Conservation (phyloP, 257 asterid species). For the Solanum rostratum region DNA sequence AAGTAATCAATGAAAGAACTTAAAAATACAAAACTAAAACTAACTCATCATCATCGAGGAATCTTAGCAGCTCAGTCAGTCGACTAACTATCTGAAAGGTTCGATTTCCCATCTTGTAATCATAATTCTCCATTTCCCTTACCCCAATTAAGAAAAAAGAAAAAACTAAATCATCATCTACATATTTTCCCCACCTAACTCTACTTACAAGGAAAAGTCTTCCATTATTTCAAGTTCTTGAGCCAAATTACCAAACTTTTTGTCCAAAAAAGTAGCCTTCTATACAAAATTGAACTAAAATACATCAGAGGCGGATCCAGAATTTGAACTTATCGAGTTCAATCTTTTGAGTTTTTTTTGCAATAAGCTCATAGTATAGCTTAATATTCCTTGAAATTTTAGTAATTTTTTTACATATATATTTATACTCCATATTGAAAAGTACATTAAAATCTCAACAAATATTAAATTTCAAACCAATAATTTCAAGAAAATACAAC, state of each 20-base stretch:
- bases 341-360: too few relatives aligned
- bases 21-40: too few relatives aligned
- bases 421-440: not conserved
- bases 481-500: not conserved
- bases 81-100: too few relatives aligned
- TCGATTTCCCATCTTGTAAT: too few relatives aligned
- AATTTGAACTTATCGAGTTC: not conserved
- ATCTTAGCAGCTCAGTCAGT: too few relatives aligned
- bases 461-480: too few relatives aligned
- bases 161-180: not conserved
- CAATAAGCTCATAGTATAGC: not conserved
- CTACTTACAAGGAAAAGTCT: not conserved
- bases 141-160: too few relatives aligned
- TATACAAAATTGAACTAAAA: not conserved
- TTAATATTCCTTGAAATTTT: too few relatives aligned
- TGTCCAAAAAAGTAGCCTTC: not conserved
- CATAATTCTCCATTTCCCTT: too few relatives aligned
- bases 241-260: not conserved
- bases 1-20: not conserved
- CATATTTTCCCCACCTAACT: not conserved
- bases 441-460: too few relatives aligned
- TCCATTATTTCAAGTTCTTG: not conserved
- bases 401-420: not conserved
- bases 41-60: not conserved
- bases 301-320: not conserved